phyloP scores from a whole-genome alignment of 139 green algal species.

The Pleodorina starrii region DNA sequence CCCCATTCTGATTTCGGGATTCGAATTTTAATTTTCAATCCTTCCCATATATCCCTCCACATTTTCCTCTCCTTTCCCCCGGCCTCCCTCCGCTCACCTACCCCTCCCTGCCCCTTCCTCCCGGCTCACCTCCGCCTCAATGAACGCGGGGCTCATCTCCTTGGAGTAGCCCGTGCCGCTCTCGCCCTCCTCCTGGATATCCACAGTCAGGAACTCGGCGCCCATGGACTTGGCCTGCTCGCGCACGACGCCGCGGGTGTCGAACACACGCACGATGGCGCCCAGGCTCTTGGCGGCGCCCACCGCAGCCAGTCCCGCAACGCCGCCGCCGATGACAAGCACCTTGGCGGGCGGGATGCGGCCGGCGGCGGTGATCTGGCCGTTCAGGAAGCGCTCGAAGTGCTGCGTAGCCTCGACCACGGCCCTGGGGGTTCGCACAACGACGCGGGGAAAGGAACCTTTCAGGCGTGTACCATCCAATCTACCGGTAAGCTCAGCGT shows the following conservation, averaged over 20 bases:
- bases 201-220: slow-evolving; percentile 90
- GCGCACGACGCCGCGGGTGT: slow-evolving; percentile 78
- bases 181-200: slow-evolving; percentile 86
- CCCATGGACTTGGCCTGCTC: slow-evolving; percentile 88
- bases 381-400: slow-evolving; percentile 90
- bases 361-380: slow-evolving; percentile 93
- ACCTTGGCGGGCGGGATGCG: slow-evolving; percentile 84
- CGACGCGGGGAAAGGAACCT: too few species aligned
- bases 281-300: slow-evolving; percentile 84
- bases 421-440: slow-evolving; percentile 71
- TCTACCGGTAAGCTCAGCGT: too few species aligned
- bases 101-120: too few species aligned
- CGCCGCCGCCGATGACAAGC: slow-evolving; percentile 68
- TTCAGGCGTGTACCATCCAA: too few species aligned
- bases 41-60: too few species aligned
- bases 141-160: slow-evolving; percentile 89
- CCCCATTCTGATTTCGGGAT: too few species aligned
- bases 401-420: slow-evolving; percentile 85
- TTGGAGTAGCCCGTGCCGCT: slow-evolving; percentile 87
- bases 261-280: slow-evolving; percentile 88
- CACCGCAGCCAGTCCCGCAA: slow-evolving; percentile 84
- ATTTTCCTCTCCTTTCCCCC: too few species aligned
- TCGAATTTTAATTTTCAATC: too few species aligned
- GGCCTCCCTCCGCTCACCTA: too few species aligned
- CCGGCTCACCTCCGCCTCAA: slow-evolving; percentile 83